Percentiles rank a stretch among this genome's conserved stretches.
Conservation (phyloP, 345 rosid genomes). For the Citrus mangshanensis region DNA sequence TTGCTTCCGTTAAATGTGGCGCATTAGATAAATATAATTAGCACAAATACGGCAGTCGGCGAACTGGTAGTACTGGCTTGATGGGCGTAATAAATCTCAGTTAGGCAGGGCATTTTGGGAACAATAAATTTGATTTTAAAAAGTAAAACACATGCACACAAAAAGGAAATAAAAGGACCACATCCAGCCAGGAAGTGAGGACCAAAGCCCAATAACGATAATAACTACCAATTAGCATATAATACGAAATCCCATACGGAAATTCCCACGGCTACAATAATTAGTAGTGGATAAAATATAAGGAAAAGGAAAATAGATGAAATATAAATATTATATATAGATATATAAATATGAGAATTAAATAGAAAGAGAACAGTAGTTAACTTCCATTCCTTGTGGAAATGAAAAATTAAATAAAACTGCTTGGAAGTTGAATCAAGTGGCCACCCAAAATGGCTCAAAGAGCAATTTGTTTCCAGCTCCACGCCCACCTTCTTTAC, state of each 20-base stretch:
- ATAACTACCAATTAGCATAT: slow-evolving; percentile 29
- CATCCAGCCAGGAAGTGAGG: background rate
- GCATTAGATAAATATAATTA: background rate
- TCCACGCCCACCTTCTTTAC: slow-evolving; percentile 43
- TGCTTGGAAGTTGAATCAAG: slow-evolving; percentile 18
- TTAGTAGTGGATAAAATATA: background rate
- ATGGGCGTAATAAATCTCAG: background rate
- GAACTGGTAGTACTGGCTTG: too few species aligned
- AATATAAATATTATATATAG: too few species aligned
- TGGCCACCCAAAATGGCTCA: slow-evolving; percentile 56
- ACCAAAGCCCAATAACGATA: slow-evolving; percentile 28
- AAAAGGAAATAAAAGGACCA: background rate
- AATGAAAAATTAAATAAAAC: too few species aligned
- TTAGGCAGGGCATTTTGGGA: background rate
- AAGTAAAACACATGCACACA: background rate
- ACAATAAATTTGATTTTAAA: background rate
- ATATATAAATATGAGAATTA: too few species aligned
- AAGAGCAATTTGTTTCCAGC: slow-evolving; percentile 42
- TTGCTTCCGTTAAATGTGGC: background rate
- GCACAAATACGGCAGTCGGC: background rate
- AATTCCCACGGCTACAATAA: slow-evolving; percentile 8
- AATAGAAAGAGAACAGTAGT: background rate
- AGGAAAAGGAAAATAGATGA: background rate
- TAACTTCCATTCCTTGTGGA: background rate
- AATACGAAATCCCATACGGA: slow-evolving; percentile 12